phyloP scores from a whole-genome alignment of 2,329 filamentous ascomycete species.

The Arthroderma sp. region DNA sequence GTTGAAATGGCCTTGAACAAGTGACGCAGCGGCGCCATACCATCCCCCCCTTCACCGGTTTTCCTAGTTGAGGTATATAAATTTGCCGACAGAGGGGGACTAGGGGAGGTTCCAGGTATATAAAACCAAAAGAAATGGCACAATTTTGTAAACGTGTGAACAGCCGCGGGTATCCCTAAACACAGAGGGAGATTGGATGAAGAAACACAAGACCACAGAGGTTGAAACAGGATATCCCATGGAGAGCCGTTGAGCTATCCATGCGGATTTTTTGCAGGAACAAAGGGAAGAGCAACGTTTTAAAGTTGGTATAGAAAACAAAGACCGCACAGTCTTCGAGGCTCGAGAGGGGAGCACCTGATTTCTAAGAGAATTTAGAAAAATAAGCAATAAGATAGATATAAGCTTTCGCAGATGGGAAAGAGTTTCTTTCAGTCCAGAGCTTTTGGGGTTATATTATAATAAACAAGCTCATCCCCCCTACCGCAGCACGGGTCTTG shows the following conservation, averaged over 20 bases:
- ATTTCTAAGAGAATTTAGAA: not conserved
- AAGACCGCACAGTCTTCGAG: slow-evolving; percentile 5
- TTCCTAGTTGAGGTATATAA: not conserved
- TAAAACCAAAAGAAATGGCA: not conserved
- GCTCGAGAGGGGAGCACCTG: not conserved
- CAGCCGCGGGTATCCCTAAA: not conserved
- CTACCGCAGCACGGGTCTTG: not conserved
- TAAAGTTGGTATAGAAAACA: slow-evolving; percentile 5
- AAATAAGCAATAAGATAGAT: not conserved
- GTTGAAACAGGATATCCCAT: not conserved
- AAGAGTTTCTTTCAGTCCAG: not conserved
- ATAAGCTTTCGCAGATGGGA: not conserved
- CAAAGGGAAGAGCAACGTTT: slow-evolving; percentile 1
- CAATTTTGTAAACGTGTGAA: not conserved
- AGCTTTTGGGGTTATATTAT: not conserved
- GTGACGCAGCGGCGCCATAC: not conserved
- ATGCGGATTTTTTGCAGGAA: slow-evolving; percentile 5
- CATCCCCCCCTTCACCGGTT: not conserved
- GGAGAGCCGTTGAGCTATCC: slow-evolving; percentile 3
- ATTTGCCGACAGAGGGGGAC: not conserved
- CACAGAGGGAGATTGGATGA: not conserved
- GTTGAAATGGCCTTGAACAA: not conserved
- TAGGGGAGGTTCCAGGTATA: not conserved
- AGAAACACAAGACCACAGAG: not conserved
- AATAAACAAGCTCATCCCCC: not conserved